Conservation (phyloP, 1,284 basidiomycete genomes). For the Ceratobasidium sp. region DNA sequence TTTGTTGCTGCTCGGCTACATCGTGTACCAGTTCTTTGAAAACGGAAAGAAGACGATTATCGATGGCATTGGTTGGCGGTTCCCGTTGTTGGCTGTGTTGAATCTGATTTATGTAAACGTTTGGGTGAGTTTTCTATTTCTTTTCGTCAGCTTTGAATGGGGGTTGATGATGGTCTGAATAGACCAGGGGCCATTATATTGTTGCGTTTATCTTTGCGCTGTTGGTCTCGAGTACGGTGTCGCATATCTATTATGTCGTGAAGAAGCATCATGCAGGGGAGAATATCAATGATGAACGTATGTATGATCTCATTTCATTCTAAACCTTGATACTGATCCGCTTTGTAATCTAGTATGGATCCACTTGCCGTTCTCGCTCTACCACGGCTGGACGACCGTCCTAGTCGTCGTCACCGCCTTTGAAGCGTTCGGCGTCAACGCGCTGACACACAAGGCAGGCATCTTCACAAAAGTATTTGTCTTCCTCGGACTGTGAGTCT, state of each 20-base stretch:
- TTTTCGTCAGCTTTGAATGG: too few relatives aligned
- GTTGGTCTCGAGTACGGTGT: slow-evolving; percentile 85
- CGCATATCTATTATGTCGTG: slow-evolving; percentile 93
- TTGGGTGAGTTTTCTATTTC: slow-evolving; percentile 65
- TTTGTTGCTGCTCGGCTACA: slow-evolving; percentile 85
- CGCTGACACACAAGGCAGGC: slow-evolving; percentile 74
- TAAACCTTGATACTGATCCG: slow-evolving; percentile 54
- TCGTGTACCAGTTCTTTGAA: slow-evolving; percentile 91
- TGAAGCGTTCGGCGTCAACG: slow-evolving; percentile 90
- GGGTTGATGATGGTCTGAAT: neutral
- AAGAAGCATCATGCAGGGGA: slow-evolving; percentile 85
- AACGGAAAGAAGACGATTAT: slow-evolving; percentile 85
- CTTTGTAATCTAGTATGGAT: slow-evolving; percentile 67
- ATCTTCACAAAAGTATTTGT: slow-evolving; percentile 95
- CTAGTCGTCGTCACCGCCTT: slow-evolving; percentile 91
- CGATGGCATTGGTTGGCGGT: slow-evolving; percentile 90
- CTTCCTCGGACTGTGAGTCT: slow-evolving; percentile 82
- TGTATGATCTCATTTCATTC: slow-evolving; percentile 55
- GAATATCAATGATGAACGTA: slow-evolving; percentile 74
- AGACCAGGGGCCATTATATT: slow-evolving; percentile 72
- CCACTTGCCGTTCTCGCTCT: slow-evolving; percentile 91
- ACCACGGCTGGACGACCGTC: slow-evolving; percentile 95
- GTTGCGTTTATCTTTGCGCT: slow-evolving; percentile 88
- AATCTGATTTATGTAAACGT: slow-evolving; percentile 90
- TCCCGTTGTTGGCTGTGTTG: slow-evolving; percentile 86